Conservation (phyloP, 1,139 yeast genomes). For the Blastobotrys raffinosifermentans region DNA sequence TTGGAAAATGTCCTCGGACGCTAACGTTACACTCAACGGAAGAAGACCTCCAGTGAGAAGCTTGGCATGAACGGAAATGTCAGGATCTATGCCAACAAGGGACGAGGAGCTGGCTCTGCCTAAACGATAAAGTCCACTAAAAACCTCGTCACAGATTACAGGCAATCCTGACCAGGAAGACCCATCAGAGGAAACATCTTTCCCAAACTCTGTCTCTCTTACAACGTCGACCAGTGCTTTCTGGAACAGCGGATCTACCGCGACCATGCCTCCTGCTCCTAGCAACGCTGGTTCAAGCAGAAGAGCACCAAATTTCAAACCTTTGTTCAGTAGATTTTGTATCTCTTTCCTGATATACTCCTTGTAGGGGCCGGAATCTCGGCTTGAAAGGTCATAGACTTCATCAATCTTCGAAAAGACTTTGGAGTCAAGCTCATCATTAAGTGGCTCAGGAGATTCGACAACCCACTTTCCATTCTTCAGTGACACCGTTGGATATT, state of each 20-base stretch:
- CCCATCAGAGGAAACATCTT: neutral
- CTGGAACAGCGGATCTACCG: slow-evolving; percentile 27
- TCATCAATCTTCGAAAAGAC: slow-evolving; percentile 15
- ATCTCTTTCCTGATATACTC: slow-evolving; percentile 16
- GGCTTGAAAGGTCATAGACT: slow-evolving; percentile 16
- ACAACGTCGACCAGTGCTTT: slow-evolving; percentile 23
- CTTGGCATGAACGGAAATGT: slow-evolving; percentile 28
- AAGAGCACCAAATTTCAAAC: slow-evolving; percentile 26
- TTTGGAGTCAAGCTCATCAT: slow-evolving; percentile 7
- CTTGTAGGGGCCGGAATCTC: slow-evolving; percentile 15
- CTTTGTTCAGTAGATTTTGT: slow-evolving; percentile 12
- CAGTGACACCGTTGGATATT: slow-evolving; percentile 23
- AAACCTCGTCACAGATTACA: slow-evolving; percentile 27
- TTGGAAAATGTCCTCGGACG: slow-evolving; percentile 23
- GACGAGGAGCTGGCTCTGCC: slow-evolving; percentile 21
- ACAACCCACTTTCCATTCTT: slow-evolving; percentile 23
- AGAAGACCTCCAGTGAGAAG: slow-evolving; percentile 27
- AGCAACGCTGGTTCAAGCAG: slow-evolving; percentile 26
- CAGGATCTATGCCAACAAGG: slow-evolving; percentile 22
- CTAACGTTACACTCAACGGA: slow-evolving; percentile 25
- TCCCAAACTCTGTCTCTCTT: slow-evolving; percentile 14
- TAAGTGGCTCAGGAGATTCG: slow-evolving; percentile 16
- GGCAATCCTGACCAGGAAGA: slow-evolving; percentile 26
- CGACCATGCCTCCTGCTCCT: slow-evolving; percentile 31
- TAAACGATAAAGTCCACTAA: slow-evolving; percentile 28